These are phyloP conservation scores for Asterionellopsis glacialis DNA, from an alignment of 108 stramenopile genomes.

Conservation along the genomic window DNA sequence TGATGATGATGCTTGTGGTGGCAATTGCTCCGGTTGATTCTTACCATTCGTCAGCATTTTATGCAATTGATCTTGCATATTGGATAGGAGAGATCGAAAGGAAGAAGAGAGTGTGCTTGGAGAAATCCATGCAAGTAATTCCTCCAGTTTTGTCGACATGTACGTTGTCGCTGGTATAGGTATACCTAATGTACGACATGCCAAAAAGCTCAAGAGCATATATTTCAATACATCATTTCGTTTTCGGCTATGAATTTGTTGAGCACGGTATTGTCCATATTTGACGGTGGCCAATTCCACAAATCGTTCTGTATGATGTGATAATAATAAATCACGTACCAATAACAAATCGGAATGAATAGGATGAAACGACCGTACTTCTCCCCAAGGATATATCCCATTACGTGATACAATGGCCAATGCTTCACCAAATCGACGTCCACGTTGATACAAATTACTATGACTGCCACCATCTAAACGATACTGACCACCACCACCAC, in stretches of 20 bases:
- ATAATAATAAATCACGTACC: conserved; percentile 20
- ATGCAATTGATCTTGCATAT: too few relatives aligned
- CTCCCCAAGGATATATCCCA: conserved; percentile 27
- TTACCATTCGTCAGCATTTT: too few relatives aligned
- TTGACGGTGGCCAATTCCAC: conserved; percentile 9
- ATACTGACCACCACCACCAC: too few relatives aligned
- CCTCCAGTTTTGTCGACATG: too few relatives aligned
- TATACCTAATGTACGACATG: too few relatives aligned
- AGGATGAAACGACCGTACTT: not conserved
- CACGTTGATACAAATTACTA: not conserved
- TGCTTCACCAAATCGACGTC: conserved; percentile 14
- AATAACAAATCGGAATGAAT: conserved; percentile 17
- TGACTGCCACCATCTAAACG: too few relatives aligned
- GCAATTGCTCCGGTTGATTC: too few relatives aligned
- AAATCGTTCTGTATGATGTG: conserved; percentile 22
- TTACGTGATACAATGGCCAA: conserved; percentile 21
- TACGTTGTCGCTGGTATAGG: too few relatives aligned
- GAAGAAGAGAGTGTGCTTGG: too few relatives aligned
- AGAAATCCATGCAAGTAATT: too few relatives aligned
- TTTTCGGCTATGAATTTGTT: not conserved
- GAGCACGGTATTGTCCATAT: conserved; percentile 11
- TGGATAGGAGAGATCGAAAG: too few relatives aligned
- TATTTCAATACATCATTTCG: conserved; percentile 6
- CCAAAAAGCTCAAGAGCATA: not conserved
- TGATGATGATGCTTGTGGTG: too few relatives aligned